Evolutionary conservation across 2,329 filamentous ascomycete species (phyloP), one percentile per base, ranked within the genome.

Genomic region (Aureobasidium sp.): DNA sequence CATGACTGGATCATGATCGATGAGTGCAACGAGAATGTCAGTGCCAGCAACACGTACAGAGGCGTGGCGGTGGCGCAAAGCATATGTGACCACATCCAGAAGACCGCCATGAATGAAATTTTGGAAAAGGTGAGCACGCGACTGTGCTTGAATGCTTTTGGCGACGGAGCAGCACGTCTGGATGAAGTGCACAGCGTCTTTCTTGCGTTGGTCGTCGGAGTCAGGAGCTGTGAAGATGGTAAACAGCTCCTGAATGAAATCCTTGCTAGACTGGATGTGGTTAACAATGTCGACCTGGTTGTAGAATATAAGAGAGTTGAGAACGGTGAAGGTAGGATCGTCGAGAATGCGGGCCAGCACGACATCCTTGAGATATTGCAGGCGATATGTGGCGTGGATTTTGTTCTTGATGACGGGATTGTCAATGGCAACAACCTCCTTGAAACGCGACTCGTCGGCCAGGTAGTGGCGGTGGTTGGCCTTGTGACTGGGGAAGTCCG

Each of bases 311-410:
- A 97, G 83, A 56, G 91, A 96, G 76, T 97, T 99, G 66, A 99
- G 86, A 29, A 97, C 92, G 27, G 91, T 96, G 74, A 97, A 99
- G 22, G 94, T 99, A 55, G 93, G 93, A 73, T 99, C 94, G 75
- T 99, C 94, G 64, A 99, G 82, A 66, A 99, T 97, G 65, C 94
- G 86, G 34, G 94, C 94, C 47, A 99, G 83, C 0, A 97, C 93
- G n/a, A 99, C 94, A 70, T 99, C 94, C 74, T 97, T 99, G 61
- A 99, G 82, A 73, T 99, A 99, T 71, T 96, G 92, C 37, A 99
- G 79, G 42, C 94, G 89, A 77, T 97, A 97, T 0, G 94, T 97
- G 74, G 92, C 91, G 71, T 97, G 92, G 42, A 99, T 97, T 79
- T 97, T 97, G 69, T 85, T 87, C 67, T 87, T 86, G 66, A 97